Evolutionary conservation across 257 asterid genomes (phyloP).

Genomic region (Thymus quinquecostatus): DNA sequence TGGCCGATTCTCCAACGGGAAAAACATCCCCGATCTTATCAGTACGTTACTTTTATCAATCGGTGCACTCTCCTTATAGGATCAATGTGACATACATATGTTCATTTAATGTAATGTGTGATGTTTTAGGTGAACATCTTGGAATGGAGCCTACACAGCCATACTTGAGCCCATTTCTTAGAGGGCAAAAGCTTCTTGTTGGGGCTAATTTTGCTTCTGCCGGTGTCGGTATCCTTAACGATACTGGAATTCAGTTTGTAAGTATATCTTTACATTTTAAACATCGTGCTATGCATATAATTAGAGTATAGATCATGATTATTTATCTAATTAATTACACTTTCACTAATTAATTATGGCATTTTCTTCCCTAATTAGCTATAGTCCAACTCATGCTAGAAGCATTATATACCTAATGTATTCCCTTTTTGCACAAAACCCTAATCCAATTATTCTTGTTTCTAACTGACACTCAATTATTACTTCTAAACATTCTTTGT

Average conservation of each 20-base stretch:
- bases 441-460: neutral
- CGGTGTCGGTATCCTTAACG: slow-evolving; percentile 89
- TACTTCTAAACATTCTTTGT: slow-evolving; percentile 9
- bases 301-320: neutral
- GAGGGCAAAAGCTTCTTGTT: slow-evolving; percentile 60
- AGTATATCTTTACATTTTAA: slow-evolving; percentile 19
- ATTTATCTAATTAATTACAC: neutral
- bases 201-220: slow-evolving; percentile 98
- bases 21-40: slow-evolving; percentile 79
- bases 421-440: slow-evolving; percentile 1
- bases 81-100: neutral
- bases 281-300: neutral
- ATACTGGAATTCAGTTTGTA: slow-evolving; percentile 93
- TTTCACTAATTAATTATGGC: no score
- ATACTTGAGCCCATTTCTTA: slow-evolving; percentile 64
- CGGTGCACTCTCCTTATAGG: neutral
- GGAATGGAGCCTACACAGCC: slow-evolving; percentile 71
- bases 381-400: neutral
- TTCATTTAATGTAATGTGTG: neutral
- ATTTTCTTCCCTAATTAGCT: neutral
- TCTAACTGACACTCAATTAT: slow-evolving; percentile 6
- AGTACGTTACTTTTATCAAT: slow-evolving; percentile 38
- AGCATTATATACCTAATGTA: neutral
- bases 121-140: slow-evolving; percentile 54
- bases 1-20: slow-evolving; percentile 93